Conservation (phyloP, 345 rosid species). For the Citrus sp. region DNA sequence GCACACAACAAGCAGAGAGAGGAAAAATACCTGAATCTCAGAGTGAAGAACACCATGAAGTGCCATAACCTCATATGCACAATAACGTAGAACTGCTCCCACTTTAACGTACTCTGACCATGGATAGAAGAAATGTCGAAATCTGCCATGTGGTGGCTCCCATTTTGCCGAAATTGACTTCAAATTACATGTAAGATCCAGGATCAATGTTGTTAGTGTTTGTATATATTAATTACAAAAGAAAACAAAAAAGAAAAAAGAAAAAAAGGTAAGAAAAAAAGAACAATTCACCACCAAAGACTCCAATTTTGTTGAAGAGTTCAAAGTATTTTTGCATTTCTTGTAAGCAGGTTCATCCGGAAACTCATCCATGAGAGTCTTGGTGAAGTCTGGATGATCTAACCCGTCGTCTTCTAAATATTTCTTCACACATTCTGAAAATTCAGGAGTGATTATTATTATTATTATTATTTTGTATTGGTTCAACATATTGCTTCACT, state of each 20-base stretch:
- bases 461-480: too few species aligned
- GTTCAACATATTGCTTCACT: too few species aligned
- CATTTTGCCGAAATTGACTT: constrained; percentile 64
- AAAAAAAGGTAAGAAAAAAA: neutral
- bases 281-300: constrained; percentile 36
- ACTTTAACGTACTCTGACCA: constrained; percentile 73
- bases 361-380: constrained; percentile 53
- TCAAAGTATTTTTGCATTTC: constrained; percentile 42
- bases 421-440: constrained; percentile 59
- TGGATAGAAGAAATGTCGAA: constrained; percentile 55
- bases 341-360: constrained; percentile 61
- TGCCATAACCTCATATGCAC: constrained; percentile 73
- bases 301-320: constrained; percentile 54
- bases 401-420: constrained; percentile 51
- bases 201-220: neutral
- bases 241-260: too few species aligned
- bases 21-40: constrained; percentile 52
- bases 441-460: neutral
- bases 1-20: neutral
- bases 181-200: neutral
- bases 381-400: constrained; percentile 53
- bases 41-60: constrained; percentile 72
- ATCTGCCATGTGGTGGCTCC: constrained; percentile 77
- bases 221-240: neutral
- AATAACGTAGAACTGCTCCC: constrained; percentile 53